Evolutionary conservation across 495 filamentous ascomycete genomes (phyloP).

Genomic region (Viridothelium virens): DNA sequence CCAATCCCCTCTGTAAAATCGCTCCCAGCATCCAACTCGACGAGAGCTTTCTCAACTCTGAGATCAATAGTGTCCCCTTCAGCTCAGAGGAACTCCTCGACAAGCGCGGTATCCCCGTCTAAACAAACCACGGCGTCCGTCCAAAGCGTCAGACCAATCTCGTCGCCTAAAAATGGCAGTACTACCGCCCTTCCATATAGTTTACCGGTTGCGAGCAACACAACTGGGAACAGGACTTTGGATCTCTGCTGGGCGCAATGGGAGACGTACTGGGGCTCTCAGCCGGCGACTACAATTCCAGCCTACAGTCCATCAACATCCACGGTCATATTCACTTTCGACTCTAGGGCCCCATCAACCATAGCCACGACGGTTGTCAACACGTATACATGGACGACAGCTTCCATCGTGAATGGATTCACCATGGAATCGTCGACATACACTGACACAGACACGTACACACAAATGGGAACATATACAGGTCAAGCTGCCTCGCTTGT

Average conservation of each 20-base stretch:
- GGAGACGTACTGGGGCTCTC: constrained; percentile 5
- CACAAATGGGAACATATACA: neutral
- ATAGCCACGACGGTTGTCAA: neutral
- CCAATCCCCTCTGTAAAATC: neutral
- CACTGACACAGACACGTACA: neutral
- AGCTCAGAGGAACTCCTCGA: neutral
- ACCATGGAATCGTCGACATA: constrained; percentile 6
- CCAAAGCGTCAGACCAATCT: neutral
- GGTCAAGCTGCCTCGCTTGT: neutral
- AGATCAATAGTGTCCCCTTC: neutral
- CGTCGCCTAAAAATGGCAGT: neutral
- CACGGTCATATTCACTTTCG: neutral
- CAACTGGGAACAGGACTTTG: constrained; percentile 7
- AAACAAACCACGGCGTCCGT: neutral
- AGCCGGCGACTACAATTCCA: neutral
- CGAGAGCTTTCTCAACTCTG: neutral
- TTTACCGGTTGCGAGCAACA: neutral
- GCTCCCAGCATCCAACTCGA: neutral
- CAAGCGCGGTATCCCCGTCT: neutral
- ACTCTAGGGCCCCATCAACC: neutral
- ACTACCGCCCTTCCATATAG: neutral
- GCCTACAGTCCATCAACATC: constrained; percentile 3
- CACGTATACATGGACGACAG: neutral
- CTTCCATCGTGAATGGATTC: neutral
- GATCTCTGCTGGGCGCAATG: constrained; percentile 7